Percentiles rank a stretch among this genome's conserved stretches.
phyloP scores from a whole-genome alignment of 2,329 filamentous ascomycete genomes.

The Cladosporium austrohemisphaericum region DNA sequence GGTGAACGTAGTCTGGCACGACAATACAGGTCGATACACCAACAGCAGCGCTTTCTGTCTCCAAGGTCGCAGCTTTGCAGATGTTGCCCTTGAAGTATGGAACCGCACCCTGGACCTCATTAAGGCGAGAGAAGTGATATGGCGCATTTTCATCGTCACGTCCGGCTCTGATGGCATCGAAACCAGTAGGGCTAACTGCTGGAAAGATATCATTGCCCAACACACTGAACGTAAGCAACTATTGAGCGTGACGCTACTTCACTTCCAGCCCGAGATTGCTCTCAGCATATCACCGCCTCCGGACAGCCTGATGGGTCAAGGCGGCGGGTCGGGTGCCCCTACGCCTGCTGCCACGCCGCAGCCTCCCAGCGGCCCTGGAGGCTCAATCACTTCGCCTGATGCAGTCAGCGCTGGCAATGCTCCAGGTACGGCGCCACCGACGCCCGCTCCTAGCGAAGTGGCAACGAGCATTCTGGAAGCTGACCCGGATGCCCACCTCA shows the following conservation, averaged over 20 bases:
- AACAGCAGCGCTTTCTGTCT: conserved; percentile 71
- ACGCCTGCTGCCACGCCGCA: conserved; percentile 8
- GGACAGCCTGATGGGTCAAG: neutral
- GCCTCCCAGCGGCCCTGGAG: neutral
- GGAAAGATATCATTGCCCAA: conserved; percentile 14
- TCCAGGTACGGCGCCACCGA: conserved; percentile 33
- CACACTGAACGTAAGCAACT: conserved; percentile 35
- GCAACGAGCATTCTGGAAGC: conserved; percentile 41
- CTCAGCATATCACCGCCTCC: neutral
- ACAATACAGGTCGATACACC: conserved; percentile 70
- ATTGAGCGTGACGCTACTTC: conserved; percentile 28
- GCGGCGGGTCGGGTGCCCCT: neutral
- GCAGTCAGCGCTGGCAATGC: neutral
- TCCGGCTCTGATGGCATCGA: conserved; percentile 8
- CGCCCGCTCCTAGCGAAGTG: conserved; percentile 47
- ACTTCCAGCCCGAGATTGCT: conserved; percentile 2
- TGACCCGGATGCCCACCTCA: conserved; percentile 64
- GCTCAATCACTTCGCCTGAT: conserved; percentile 6
- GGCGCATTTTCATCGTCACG: conserved; percentile 36
- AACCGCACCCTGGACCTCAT: conserved; percentile 53
- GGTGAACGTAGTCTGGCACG: conserved; percentile 77
- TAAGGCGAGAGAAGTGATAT: conserved; percentile 8
- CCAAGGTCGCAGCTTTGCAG: conserved; percentile 56
- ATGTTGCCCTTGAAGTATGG: conserved; percentile 74
- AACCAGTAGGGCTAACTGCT: conserved; percentile 6